phyloP scores from a whole-genome alignment of 176 grass and related monocot genomes.

The Eragrostis curvula region DNA sequence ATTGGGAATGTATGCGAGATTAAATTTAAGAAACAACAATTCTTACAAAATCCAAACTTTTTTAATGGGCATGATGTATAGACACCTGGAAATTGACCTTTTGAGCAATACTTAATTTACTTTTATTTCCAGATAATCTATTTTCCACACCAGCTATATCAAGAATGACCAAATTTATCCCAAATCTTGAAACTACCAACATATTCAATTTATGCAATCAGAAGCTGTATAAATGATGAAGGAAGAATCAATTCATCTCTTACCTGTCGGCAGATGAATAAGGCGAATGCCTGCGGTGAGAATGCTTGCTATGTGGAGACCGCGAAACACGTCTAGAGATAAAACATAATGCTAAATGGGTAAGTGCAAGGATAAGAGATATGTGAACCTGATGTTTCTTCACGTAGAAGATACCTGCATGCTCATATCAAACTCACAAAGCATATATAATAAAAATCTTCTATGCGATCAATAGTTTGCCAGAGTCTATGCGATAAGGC shows the following conservation, averaged over 20 bases:
- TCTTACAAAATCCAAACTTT: not conserved
- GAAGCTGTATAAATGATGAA: slow-evolving; percentile 42
- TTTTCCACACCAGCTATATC: slow-evolving; percentile 5
- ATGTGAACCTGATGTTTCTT: slow-evolving; percentile 69
- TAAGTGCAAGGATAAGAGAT: slow-evolving; percentile 67
- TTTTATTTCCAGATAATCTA: slow-evolving; percentile 24
- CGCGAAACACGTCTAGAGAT: slow-evolving; percentile 95
- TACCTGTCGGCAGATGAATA: slow-evolving; percentile 73
- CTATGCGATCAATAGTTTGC: slow-evolving; percentile 23
- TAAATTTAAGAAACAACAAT: not conserved
- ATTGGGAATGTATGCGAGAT: not conserved
- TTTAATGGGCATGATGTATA: not conserved
- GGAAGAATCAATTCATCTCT: slow-evolving; percentile 46
- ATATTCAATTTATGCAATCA: slow-evolving; percentile 37
- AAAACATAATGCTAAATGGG: slow-evolving; percentile 77
- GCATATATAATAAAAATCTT: slow-evolving; percentile 21
- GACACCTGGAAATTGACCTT: not conserved
- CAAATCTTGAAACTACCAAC: slow-evolving; percentile 15
- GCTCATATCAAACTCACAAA: slow-evolving; percentile 48
- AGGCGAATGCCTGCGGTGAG: slow-evolving; percentile 87
- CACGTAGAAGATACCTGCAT: slow-evolving; percentile 60
- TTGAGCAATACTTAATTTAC: not conserved
- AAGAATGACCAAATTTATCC: slow-evolving; percentile 5
- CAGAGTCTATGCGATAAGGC: not conserved
- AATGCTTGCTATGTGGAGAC: slow-evolving; percentile 95